phyloP scores from a whole-genome alignment of 257 asterid species.

The Fraxinus pennsylvanica region DNA sequence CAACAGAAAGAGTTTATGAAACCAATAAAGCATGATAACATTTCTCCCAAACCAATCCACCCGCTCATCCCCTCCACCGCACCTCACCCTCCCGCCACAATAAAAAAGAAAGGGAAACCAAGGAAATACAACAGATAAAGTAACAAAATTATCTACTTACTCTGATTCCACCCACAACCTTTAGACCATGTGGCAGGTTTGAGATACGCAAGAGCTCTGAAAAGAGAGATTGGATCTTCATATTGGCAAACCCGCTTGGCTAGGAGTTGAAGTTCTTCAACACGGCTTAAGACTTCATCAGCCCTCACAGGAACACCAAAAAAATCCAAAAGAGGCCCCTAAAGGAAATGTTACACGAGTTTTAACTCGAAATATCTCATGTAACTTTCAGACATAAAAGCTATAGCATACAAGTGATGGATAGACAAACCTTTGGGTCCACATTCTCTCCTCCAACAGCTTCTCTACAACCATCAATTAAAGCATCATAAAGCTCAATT shows the following conservation, averaged over 20 bases:
- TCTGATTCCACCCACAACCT: slow-evolving; percentile 99
- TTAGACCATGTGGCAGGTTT: slow-evolving; percentile 98
- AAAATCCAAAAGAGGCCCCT: slow-evolving; percentile 97
- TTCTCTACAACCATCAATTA: slow-evolving; percentile 93
- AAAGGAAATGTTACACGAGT: slow-evolving; percentile 19
- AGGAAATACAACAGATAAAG: slow-evolving; percentile 8
- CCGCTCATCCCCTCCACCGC: neutral
- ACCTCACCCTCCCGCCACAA: neutral
- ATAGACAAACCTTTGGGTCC: slow-evolving; percentile 72
- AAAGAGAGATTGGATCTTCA: slow-evolving; percentile 83
- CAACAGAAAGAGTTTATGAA: slow-evolving; percentile 24
- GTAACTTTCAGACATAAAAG: slow-evolving; percentile 6
- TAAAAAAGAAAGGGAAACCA: neutral
- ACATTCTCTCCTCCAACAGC: slow-evolving; percentile 66
- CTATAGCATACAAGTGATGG: slow-evolving; percentile 14
- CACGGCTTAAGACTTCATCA: slow-evolving; percentile 84
- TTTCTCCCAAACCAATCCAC: neutral
- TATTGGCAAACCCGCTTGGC: slow-evolving; percentile 87
- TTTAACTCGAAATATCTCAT: slow-evolving; percentile 24
- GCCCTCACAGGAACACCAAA: slow-evolving; percentile 98
- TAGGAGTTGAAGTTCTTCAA: slow-evolving; percentile 92
- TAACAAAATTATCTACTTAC: slow-evolving; percentile 47
- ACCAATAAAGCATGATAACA: slow-evolving; percentile 9
- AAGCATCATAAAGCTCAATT: slow-evolving; percentile 88
- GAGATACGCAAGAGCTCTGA: slow-evolving; percentile 75